Conservation (phyloP, 169 alveolate genomes). For the Cystoisospora suis region DNA sequence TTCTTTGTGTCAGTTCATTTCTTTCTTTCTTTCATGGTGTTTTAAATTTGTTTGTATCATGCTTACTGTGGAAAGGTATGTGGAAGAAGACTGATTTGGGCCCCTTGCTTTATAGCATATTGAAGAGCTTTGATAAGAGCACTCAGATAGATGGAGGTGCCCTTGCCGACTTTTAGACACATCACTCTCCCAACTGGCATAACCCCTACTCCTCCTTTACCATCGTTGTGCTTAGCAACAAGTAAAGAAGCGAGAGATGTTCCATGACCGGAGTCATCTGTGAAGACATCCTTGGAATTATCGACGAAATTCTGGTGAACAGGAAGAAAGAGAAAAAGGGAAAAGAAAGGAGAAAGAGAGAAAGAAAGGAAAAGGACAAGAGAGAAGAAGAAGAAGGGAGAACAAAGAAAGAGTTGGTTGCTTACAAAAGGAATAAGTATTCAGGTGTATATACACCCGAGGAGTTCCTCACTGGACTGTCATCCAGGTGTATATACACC, state of each 20-base stretch:
- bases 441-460: no score
- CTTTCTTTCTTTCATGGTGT: no score
- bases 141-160: conserved; percentile 31
- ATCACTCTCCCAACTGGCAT: conserved; percentile 36
- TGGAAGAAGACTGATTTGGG: conserved; percentile 68
- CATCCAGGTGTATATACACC: no score
- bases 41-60: no score
- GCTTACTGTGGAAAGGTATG: conserved; percentile 41
- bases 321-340: not conserved
- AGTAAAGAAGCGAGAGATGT: conserved; percentile 78
- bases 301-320: conserved; percentile 71
- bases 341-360: not conserved
- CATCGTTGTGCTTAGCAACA: conserved; percentile 76
- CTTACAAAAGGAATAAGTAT: no score
- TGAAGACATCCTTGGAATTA: conserved; percentile 66
- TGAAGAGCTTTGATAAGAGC: conserved; percentile 70
- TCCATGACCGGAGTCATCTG: conserved; percentile 79
- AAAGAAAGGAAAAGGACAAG: not conserved
- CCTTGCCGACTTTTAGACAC: conserved; percentile 60
- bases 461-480: no score
- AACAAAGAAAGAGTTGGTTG: no score
- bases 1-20: no score
- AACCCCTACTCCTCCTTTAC: conserved; percentile 72
- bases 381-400: not conserved
- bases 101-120: conserved; percentile 74